Base-by-base conservation (phyloP, 352 stramenopile species). In the Elongisporangium undulatum region DNA sequence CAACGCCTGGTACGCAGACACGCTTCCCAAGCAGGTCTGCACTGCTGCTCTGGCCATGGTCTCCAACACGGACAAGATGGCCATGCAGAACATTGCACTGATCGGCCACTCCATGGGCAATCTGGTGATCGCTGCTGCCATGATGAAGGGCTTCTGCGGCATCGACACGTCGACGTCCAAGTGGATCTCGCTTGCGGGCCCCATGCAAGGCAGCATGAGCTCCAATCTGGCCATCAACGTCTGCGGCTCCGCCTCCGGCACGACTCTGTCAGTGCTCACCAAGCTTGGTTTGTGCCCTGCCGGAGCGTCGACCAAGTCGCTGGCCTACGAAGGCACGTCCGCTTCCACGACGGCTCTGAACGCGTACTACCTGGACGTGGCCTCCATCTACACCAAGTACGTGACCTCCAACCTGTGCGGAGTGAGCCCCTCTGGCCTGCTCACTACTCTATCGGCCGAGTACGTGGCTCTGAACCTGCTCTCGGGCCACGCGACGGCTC, bases 41-140 rank as follows among this genome's bases (percentile, higher is more conserved):
- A 24, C 57, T n/a, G 57, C 60, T 8, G 67, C 67, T 0, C 15
- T 63, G 2, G 9, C 29, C 12, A 39, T 70, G 22, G 29, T 49
- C 24, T 41, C 29, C 3, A 38, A 24, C 38, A 56, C 34, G 16
- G 55, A 63, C 48, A 26, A 51, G 20, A 63, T 59, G 55, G 55
- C 49, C 4, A 60, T 79, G 19, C 61, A 71, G 29, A 55, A 64
- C 22, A 20, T 64, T 3, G 58, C 58, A 17, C 19, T 69, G 8
- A 50, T 70, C 16, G 55, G 49, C 16, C 58, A 70, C 51, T 70
- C 63, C 16, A 70, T 70, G 63, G 63, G 63, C 24, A 70, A 70
- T 39, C 19, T 70, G 9, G 57, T 70, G 16, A 49, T 60, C 2
- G 48, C 29, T n/a, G 52, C 23, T 52, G 58, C 63, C 9, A 20